phyloP scores from a whole-genome alignment of 331 rosid species.

The Acacia pycnantha region DNA sequence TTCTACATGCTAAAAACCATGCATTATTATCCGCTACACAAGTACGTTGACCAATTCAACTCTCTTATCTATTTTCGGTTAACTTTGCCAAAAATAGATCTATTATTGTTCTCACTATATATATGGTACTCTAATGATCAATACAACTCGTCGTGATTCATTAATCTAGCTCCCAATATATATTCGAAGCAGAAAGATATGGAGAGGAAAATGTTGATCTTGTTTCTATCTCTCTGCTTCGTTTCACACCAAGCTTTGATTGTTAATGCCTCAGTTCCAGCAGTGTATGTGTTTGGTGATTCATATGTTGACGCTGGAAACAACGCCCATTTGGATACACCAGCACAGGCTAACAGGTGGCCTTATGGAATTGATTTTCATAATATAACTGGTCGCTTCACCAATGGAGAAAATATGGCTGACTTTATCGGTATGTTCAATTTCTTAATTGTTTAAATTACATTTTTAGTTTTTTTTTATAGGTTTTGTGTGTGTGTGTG shows the following conservation, averaged over 20 bases:
- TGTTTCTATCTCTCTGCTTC: not conserved
- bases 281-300: not conserved
- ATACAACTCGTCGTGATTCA: not conserved
- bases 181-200: not conserved
- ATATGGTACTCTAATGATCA: not conserved
- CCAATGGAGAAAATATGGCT: not conserved
- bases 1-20: not conserved
- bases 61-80: not conserved
- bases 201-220: not conserved
- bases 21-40: not conserved
- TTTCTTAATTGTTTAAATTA: not conserved
- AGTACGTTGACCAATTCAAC: not conserved
- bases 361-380: not conserved
- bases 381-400: not conserved
- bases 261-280: not conserved
- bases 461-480: not conserved
- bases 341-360: not conserved
- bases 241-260: not conserved
- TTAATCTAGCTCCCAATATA: not conserved
- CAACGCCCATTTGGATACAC: not conserved
- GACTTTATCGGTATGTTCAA: not conserved
- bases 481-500: no score
- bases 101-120: not conserved
- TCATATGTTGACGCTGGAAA: not conserved
- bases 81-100: not conserved